These are phyloP conservation scores for Naganishia kalamii DNA, from an alignment of 768 basidiomycete species.

Conservation along the genomic window DNA sequence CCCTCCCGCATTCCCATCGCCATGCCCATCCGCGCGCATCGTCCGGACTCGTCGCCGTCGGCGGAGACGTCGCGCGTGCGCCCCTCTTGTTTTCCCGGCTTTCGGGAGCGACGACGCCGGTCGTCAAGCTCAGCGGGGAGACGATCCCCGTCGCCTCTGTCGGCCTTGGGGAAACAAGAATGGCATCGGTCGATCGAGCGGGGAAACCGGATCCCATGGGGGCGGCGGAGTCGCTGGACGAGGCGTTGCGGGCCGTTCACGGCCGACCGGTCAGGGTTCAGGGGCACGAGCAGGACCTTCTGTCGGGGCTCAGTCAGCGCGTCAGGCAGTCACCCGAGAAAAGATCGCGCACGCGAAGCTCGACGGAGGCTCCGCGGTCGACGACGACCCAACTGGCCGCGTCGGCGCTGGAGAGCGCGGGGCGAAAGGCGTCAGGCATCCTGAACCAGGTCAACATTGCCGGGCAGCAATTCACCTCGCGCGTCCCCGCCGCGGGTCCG, in stretches of 20 bases:
- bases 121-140: background rate
- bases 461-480: constrained; percentile 17
- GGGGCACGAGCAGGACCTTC: background rate
- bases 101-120: background rate
- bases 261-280: background rate
- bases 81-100: background rate
- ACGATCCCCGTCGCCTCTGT: constrained; percentile 9
- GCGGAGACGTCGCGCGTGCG: background rate
- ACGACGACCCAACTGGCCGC: background rate
- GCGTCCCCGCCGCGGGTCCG: constrained; percentile 12
- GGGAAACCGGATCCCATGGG: background rate
- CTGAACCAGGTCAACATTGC: constrained; percentile 14
- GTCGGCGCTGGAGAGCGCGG: constrained; percentile 1
- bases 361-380: background rate
- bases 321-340: constrained; percentile 1
- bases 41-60: background rate
- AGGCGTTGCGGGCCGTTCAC: background rate
- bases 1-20: background rate
- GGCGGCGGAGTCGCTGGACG: background rate
- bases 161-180: background rate
- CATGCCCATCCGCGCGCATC: constrained; percentile 5
- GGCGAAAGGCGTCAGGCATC: constrained; percentile 2
- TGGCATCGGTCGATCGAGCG: background rate
- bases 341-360: constrained; percentile 5
- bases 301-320: background rate